These are phyloP conservation scores for Claviceps pusilla DNA, from an alignment of 2,329 filamentous ascomycete species.

Conservation along the genomic window DNA sequence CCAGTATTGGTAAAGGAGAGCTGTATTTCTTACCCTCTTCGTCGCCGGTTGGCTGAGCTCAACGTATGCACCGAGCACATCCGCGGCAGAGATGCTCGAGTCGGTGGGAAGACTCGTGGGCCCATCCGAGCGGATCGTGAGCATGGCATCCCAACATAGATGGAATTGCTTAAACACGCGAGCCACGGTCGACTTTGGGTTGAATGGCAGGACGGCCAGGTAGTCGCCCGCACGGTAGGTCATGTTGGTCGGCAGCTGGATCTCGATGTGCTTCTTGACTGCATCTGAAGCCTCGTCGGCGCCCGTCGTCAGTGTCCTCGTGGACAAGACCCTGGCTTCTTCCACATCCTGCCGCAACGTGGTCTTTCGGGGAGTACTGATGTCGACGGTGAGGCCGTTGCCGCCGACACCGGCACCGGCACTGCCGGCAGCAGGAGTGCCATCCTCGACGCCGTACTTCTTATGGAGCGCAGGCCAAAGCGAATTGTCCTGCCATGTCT, in stretches of 20 bases:
- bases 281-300: slow-evolving; percentile 28
- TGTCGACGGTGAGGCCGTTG: slow-evolving; percentile 26
- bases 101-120: slow-evolving; percentile 40
- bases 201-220: slow-evolving; percentile 57
- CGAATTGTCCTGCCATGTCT: slow-evolving; percentile 48
- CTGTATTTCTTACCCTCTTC: slow-evolving; percentile 34
- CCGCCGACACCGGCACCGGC: slow-evolving; percentile 1
- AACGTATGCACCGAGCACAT: slow-evolving; percentile 54
- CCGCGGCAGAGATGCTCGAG: slow-evolving; percentile 42
- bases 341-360: slow-evolving; percentile 48
- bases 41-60: slow-evolving; percentile 61
- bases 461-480: slow-evolving; percentile 35
- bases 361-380: slow-evolving; percentile 38
- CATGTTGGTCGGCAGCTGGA: slow-evolving; percentile 50
- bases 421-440: neutral
- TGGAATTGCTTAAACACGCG: slow-evolving; percentile 51
- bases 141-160: slow-evolving; percentile 52
- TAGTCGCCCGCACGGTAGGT: slow-evolving; percentile 63
- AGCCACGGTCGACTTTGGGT: slow-evolving; percentile 45
- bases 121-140: slow-evolving; percentile 41
- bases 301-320: slow-evolving; percentile 24
- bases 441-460: slow-evolving; percentile 23
- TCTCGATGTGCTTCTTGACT: slow-evolving; percentile 49
- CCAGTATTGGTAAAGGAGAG: too few species aligned
- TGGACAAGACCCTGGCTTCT: slow-evolving; percentile 42